Percentiles rank a stretch among this genome's conserved stretches.
Evolutionary conservation across 305 asterid genomes (phyloP).

Genomic region (Petunia hybrid): DNA sequence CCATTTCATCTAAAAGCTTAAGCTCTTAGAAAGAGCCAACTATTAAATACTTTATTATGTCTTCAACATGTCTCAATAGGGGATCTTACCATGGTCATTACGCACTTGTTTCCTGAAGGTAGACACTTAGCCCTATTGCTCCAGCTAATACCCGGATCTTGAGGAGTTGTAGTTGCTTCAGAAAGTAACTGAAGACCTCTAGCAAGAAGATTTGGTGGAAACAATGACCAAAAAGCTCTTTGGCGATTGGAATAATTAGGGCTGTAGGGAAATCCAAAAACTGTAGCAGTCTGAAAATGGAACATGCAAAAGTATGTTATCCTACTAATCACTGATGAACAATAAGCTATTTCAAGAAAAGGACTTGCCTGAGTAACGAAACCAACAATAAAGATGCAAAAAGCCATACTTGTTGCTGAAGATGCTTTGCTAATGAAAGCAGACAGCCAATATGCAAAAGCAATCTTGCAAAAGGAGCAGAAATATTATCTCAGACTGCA

Average conservation of each 20-base stretch:
- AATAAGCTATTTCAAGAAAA: constrained; percentile 32
- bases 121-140: constrained; percentile 68
- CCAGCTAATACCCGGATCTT: constrained; percentile 93
- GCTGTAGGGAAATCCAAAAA: constrained; percentile 76
- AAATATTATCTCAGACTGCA: constrained; percentile 28
- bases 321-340: constrained; percentile 29
- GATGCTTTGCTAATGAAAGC: constrained; percentile 78
- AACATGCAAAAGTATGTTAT: constrained; percentile 25
- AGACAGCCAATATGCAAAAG: constrained; percentile 78
- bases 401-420: constrained; percentile 75
- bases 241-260: constrained; percentile 43
- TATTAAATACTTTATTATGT: not conserved
- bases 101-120: constrained; percentile 69
- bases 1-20: no score
- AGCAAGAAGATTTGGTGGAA: constrained; percentile 89
- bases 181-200: constrained; percentile 75
- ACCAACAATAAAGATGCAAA: constrained; percentile 69
- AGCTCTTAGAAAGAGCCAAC: not conserved
- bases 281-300: constrained; percentile 63
- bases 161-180: constrained; percentile 77
- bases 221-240: constrained; percentile 68
- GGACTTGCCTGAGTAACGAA: constrained; percentile 71
- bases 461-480: constrained; percentile 58
- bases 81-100: constrained; percentile 59
- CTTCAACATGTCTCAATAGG: not conserved